Base-by-base conservation (phyloP, 2,329 filamentous ascomycete genomes). In the Pseudogymnoascus sp. region DNA sequence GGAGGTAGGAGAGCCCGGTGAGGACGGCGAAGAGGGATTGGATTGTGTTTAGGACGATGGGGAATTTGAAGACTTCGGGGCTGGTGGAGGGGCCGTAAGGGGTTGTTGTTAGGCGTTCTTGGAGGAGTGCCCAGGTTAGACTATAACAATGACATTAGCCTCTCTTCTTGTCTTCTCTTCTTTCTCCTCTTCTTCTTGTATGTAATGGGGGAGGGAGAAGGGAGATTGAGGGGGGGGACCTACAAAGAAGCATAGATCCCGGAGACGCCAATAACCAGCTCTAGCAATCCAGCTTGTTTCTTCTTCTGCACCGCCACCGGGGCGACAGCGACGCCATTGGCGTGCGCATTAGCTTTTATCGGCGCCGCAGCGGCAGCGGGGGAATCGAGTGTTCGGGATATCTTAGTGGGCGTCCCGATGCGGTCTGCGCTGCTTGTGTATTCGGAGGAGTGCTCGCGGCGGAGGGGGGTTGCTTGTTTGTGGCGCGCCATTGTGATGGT, bases 211-310 rank as follows among this genome's bases (percentile, higher is more conserved):
- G 28, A 41, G 23, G 19, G 11, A 48, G 31, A 28, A 6, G 23
- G 23, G 23, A 25, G 23, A 25, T 25, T 4, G 23, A 39, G 6
- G 57, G 60, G 25, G 19, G 31, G 45, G 7, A 78, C 84, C 73
- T 84, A 97, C 93, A 99, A 99, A 37, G 93, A 96, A 37, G 89
- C 92, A 76, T 99, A 99, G 71, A 99, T 99, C 65, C 95, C 95
- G 6, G 87, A 87, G n/a, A 97, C 92, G 68, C 93, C 93, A 67
- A 96, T 85, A 60, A 93, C 77, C 64, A 97, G 84, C 76, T 96
- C 90, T 71, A 89, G 73, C 31, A 91, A 74, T 4, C 90, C 90
- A 7, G 88, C 82, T 28, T 85, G 82, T 63, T 77, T 73, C 63
- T 67, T 67, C 67, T 70, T 34, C 75, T 73, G 48, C n/a, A 61